Percentiles rank a stretch among this genome's conserved stretches.
Evolutionary conservation across 495 filamentous ascomycete genomes (phyloP).

Genomic region (Penicillium pulvis): DNA sequence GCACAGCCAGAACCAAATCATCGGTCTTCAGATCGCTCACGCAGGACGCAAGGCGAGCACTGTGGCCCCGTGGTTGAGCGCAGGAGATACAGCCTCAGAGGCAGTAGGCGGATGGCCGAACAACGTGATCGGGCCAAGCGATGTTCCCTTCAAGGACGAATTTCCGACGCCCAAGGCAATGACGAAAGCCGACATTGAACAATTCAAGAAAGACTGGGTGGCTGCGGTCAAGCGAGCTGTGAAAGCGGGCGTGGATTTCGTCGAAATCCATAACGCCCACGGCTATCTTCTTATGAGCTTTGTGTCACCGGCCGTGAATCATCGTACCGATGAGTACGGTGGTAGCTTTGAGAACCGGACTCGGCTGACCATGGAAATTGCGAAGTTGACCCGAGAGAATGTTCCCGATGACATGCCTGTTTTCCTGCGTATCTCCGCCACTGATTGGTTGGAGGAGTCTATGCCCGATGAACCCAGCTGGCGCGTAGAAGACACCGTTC

Average conservation of each 20-base stretch:
- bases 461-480: slow-evolving; percentile 51
- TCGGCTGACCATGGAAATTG: slow-evolving; percentile 58
- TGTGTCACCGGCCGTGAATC: slow-evolving; percentile 62
- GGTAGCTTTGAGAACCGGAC: slow-evolving; percentile 64
- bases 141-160: slow-evolving; percentile 52
- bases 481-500: slow-evolving; percentile 58
- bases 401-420: slow-evolving; percentile 67
- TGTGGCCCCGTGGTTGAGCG: slow-evolving; percentile 65
- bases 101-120: slow-evolving; percentile 64
- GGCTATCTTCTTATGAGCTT: slow-evolving; percentile 68
- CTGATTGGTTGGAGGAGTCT: slow-evolving; percentile 59
- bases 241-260: slow-evolving; percentile 57
- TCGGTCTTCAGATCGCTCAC: slow-evolving; percentile 70
- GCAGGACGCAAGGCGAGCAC: slow-evolving; percentile 74
- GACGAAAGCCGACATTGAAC: slow-evolving; percentile 56
- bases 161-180: slow-evolving; percentile 54
- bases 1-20: slow-evolving; percentile 63
- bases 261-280: slow-evolving; percentile 60
- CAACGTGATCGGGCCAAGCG: slow-evolving; percentile 54
- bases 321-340: slow-evolving; percentile 62
- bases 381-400: slow-evolving; percentile 49
- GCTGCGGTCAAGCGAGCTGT: slow-evolving; percentile 57
- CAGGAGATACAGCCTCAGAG: slow-evolving; percentile 46
- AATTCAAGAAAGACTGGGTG: slow-evolving; percentile 57
- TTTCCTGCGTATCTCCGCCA: slow-evolving; percentile 61